A percentile compares a stretch with the other conserved stretches of the same genome.
phyloP scores from a whole-genome alignment of 306 rosid genomes.

The Cucurbita maxima region DNA sequence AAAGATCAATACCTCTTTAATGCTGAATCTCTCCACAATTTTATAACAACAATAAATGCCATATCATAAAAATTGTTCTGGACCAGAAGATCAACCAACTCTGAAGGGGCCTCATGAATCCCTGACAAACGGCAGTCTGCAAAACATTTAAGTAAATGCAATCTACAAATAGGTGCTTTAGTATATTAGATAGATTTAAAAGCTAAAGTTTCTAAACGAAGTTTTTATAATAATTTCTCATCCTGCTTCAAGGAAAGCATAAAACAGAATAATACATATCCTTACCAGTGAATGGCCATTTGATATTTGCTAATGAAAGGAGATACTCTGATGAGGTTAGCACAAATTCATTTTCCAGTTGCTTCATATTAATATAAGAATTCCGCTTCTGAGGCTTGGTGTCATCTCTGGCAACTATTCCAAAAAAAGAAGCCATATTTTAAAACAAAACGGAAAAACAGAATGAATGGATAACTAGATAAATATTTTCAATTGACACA shows the following conservation, averaged over 20 bases:
- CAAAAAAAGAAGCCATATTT: constrained; percentile 8
- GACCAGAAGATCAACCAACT: constrained; percentile 68
- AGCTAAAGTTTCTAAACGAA: not conserved
- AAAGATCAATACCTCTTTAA: constrained; percentile 47
- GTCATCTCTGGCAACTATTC: constrained; percentile 26
- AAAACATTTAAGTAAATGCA: not conserved
- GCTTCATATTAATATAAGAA: constrained; percentile 43
- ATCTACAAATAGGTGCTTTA: not conserved
- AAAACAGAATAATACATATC: constrained; percentile 2
- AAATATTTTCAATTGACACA: not conserved
- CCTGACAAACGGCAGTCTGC: constrained; percentile 22
- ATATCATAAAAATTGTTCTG: constrained; percentile 53
- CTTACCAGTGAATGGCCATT: constrained; percentile 61
- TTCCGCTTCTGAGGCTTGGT: constrained; percentile 35
- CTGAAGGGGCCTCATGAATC: constrained; percentile 38
- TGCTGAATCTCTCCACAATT: constrained; percentile 73
- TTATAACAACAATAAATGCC: constrained; percentile 59
- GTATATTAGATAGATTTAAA: not conserved
- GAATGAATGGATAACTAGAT: not conserved
- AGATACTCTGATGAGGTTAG: constrained; percentile 75
- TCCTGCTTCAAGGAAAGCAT: not conserved
- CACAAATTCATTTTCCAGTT: constrained; percentile 68
- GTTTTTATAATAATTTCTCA: not conserved
- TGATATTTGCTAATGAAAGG: constrained; percentile 58
- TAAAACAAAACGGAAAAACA: constrained; percentile 6